Conservation (phyloP, 2,329 filamentous ascomycete genomes). For the Botryotinia narcissicola region DNA sequence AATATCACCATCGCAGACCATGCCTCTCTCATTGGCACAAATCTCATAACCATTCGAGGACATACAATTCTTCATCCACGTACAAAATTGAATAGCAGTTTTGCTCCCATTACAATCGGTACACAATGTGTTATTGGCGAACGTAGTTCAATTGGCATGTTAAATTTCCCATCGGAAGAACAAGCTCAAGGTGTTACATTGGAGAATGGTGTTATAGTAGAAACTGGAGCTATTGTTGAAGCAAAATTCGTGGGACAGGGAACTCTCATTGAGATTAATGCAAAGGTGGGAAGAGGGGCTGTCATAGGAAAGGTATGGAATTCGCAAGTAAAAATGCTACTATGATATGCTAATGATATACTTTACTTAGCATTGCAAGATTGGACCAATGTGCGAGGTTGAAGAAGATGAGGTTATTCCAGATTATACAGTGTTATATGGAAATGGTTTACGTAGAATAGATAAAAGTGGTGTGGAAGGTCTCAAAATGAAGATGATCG, state of each 20-base stretch:
- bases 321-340: neutral
- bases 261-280: slow-evolving; percentile 60
- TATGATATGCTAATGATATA: slow-evolving; percentile 17
- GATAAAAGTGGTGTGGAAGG: slow-evolving; percentile 62
- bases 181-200: slow-evolving; percentile 46
- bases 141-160: slow-evolving; percentile 53
- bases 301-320: slow-evolving; percentile 58
- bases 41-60: slow-evolving; percentile 75
- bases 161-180: slow-evolving; percentile 37
- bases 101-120: slow-evolving; percentile 77
- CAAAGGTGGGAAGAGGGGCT: slow-evolving; percentile 58
- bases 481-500: slow-evolving; percentile 60
- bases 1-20: slow-evolving; percentile 61
- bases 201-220: slow-evolving; percentile 60
- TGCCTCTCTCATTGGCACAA: slow-evolving; percentile 63
- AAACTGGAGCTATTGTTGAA: slow-evolving; percentile 60
- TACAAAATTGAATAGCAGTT: slow-evolving; percentile 71
- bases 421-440: slow-evolving; percentile 69
- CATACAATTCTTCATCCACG: slow-evolving; percentile 86
- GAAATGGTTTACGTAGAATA: slow-evolving; percentile 55
- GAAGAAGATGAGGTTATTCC: slow-evolving; percentile 56
- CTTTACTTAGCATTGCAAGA: slow-evolving; percentile 59
- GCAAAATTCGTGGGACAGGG: slow-evolving; percentile 50
- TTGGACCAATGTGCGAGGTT: slow-evolving; percentile 63
- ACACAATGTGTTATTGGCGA: slow-evolving; percentile 82